A percentile compares a stretch with the other conserved stretches of the same genome.
These are phyloP conservation scores for Fusarium sp. DNA, from an alignment of 2,329 filamentous ascomycete genomes.

Conservation along the genomic window DNA sequence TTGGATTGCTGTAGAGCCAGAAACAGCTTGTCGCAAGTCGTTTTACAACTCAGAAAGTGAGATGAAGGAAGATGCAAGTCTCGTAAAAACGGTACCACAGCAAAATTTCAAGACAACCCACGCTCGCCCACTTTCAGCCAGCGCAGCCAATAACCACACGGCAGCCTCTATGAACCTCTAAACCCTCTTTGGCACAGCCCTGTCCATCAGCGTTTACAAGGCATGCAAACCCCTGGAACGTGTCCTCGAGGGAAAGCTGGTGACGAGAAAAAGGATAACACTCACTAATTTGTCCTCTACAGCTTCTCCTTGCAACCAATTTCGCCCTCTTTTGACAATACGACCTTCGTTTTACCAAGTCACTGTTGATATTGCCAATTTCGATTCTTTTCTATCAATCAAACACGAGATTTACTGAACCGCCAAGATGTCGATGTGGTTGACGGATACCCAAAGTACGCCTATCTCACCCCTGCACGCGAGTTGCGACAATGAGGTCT, in stretches of 20 bases:
- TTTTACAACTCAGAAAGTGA: constrained; percentile 10
- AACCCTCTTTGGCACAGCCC: constrained; percentile 32
- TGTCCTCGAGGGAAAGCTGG: constrained; percentile 34
- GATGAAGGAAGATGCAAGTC: constrained; percentile 27
- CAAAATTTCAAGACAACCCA: constrained; percentile 42
- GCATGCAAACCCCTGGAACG: constrained; percentile 39
- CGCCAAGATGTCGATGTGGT: constrained; percentile 82
- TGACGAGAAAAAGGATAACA: constrained; percentile 41
- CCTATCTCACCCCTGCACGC: constrained; percentile 42
- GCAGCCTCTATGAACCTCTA: constrained; percentile 22
- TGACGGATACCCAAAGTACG: constrained; percentile 95
- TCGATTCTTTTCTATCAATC: neutral
- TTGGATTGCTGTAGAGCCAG: neutral
- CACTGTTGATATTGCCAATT: neutral
- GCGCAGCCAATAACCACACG: constrained; percentile 39
- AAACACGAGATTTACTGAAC: constrained; percentile 16
- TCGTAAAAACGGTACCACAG: constrained; percentile 6
- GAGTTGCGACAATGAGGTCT: constrained; percentile 2
- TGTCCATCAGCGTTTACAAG: constrained; percentile 38
- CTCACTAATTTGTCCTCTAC: constrained; percentile 33
- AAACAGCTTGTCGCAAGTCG: constrained; percentile 2
- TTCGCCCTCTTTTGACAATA: constrained; percentile 14
- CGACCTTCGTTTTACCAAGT: neutral
- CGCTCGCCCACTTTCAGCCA: constrained; percentile 30
- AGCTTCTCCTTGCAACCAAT: constrained; percentile 30